These are phyloP conservation scores for Chaetomiaceae sp. DNA, from an alignment of 2,329 filamentous ascomycete genomes.

Conservation along the genomic window DNA sequence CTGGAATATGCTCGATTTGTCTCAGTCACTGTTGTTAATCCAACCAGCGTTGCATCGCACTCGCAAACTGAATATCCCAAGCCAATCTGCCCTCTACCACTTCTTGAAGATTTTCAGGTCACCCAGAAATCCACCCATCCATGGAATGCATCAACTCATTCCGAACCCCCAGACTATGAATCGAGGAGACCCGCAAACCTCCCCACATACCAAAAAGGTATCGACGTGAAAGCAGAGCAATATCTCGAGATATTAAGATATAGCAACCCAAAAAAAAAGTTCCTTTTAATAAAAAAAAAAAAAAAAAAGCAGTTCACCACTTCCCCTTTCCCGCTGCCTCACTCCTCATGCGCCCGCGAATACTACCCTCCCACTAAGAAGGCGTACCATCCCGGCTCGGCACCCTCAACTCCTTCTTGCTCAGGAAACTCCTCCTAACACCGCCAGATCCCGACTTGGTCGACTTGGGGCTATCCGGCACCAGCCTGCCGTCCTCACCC, in stretches of 20 bases:
- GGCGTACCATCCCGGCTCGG: conserved; percentile 7
- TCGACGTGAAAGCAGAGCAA: neutral
- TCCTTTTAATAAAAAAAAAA: neutral
- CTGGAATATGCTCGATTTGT: no score
- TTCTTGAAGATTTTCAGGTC: neutral
- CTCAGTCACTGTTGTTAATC: no score
- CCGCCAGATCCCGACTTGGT: conserved; percentile 1
- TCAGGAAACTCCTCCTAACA: conserved; percentile 7
- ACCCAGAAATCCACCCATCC: neutral
- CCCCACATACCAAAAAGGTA: conserved; percentile 2
- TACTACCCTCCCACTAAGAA: neutral
- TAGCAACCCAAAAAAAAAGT: no score
- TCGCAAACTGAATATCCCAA: neutral
- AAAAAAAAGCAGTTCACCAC: neutral
- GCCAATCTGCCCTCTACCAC: neutral
- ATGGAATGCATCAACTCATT: no score
- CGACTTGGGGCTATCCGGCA: conserved; percentile 26
- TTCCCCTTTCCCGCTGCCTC: neutral
- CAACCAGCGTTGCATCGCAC: no score
- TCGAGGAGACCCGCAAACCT: no score
- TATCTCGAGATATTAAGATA: neutral
- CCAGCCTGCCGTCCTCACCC: conserved; percentile 39
- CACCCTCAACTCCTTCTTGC: conserved; percentile 8
- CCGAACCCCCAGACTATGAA: no score
- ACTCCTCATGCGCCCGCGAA: no score